Evolutionary conservation across 495 filamentous ascomycete species (phyloP), one percentile per base, ranked within the genome.

Genomic region (Aspergillus diversus): DNA sequence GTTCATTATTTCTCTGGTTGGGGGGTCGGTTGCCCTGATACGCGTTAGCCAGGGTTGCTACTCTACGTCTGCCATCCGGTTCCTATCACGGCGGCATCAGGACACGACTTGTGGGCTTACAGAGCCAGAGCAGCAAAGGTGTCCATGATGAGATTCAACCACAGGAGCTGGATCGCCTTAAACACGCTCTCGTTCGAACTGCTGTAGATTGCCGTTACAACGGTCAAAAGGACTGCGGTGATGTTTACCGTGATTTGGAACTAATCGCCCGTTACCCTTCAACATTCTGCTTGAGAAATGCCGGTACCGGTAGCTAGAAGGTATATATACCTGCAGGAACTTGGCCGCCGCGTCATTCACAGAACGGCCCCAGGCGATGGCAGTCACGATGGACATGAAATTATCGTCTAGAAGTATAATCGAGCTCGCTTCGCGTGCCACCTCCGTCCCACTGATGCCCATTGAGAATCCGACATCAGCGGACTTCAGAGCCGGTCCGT

Each of bases 71-170:
- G 17, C 15, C 7, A 49, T 16, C 9, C 13, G 46, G 7, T 7
- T 56, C 39, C 13, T n/a, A 1, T 21, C 46, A 11, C 16, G 46
- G 11, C 4, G 11, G 7, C 13, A 16, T 16, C 17, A 35, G 33
- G 12, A 15, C 7, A 16, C 17, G 12, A 35, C 43, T 46, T 43
- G 50, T 17, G 39, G 54, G 32, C 67, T 51, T 68, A 72, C 69
- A 96, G 81, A 31, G 92, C 92, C 11, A 96, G 80, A 15, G 92
- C 92, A 27, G 92, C 92, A 63, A 96, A 91, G 0, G 92, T 95
- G 66, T 96, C 92, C 92, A 96, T 96, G 73, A 96, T 96, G 61
- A 96, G 80, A 66, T 96, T 96, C 65, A 96, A 89, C 92, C 92
- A 96, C 12, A 96, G 82, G 27, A 96, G 81, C 76, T 96, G 92